Evolutionary conservation across 805 yeast genomes (phyloP), one percentile per base, ranked within the genome.

Genomic region (Zygosaccharomyces lentus): DNA sequence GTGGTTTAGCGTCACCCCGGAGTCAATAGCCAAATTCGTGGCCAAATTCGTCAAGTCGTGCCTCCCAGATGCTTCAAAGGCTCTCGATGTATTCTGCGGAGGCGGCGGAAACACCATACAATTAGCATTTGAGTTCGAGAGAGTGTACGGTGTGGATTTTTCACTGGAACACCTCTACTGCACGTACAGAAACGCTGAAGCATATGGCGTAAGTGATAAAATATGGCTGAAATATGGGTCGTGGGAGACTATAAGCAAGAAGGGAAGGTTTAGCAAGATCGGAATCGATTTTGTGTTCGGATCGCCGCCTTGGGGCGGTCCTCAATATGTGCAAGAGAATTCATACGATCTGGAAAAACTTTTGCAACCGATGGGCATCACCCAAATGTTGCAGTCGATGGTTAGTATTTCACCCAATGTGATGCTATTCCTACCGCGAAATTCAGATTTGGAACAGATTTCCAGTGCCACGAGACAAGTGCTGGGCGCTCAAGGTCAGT

Each of bases 261-360:
- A 50, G 27, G 48, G 49, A 1, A 51, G 50, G 21, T 52, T 59
- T 24, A 43, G 49, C 8, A 51, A 55, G 8, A 46, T 62, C 4
- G 53, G 53, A 12, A 46, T 57, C 13, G 61, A 62, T 48, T 69
- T 81, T 41, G 71, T 79, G 8, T 86, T 84, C 65, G 74, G 80
- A n/a, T 83, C 91, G 1, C 95, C 95, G 1, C 95, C 95, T 0
- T 87, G 95, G 95, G 95, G 93, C 27, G 95, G 96, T 0, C 84
- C 87, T 0, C 59, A 65, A 2, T 87, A 86, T 61, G 65, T 67
- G 40, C 55, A 62, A 19, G 52, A 64, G n/a, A 60, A 61, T 0
- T 50, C 53, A 2, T 82, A 75, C 61, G 81, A 82, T 52, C 61
- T 82, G 17, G 64, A 66, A 31, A 48, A 61, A 8, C 61, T 67